phyloP scores from a whole-genome alignment of 495 filamentous ascomycete genomes.

The Talaromyces stipitatus region DNA sequence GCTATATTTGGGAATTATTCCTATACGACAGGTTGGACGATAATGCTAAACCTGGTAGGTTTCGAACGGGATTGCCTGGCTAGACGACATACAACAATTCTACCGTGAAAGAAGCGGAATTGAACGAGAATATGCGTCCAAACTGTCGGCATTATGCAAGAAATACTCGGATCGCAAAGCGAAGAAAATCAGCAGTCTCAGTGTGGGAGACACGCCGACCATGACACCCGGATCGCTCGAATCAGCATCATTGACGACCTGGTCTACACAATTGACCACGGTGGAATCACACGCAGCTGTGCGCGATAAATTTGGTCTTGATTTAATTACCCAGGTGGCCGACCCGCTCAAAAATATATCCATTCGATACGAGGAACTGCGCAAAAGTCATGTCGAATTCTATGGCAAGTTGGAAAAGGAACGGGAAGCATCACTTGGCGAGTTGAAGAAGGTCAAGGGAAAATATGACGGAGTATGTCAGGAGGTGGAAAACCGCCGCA shows the following conservation, averaged over 20 bases:
- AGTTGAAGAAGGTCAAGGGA: constrained; percentile 82
- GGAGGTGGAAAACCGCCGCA: constrained; percentile 88
- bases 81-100: constrained; percentile 95
- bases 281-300: constrained; percentile 83
- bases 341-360: constrained; percentile 72
- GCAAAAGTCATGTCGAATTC: constrained; percentile 86
- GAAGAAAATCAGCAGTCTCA: constrained; percentile 78
- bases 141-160: constrained; percentile 78
- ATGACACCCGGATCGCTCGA: constrained; percentile 95
- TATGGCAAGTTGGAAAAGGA: constrained; percentile 83
- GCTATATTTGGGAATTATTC: background rate
- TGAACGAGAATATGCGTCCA: constrained; percentile 92
- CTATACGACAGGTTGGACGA: constrained; percentile 8
- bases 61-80: constrained; percentile 78
- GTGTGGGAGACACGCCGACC: constrained; percentile 86
- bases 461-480: constrained; percentile 92
- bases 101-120: constrained; percentile 90
- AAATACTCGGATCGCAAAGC: constrained; percentile 96
- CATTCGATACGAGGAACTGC: constrained; percentile 77
- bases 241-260: constrained; percentile 92
- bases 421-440: constrained; percentile 71
- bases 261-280: constrained; percentile 86
- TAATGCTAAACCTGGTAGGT: constrained; percentile 44
- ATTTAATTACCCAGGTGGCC: constrained; percentile 69
- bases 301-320: constrained; percentile 73